Percentiles rank a stretch among this genome's conserved stretches.
phyloP scores from a whole-genome alignment of 768 basidiomycete genomes.

The Termitomyces heimii region DNA sequence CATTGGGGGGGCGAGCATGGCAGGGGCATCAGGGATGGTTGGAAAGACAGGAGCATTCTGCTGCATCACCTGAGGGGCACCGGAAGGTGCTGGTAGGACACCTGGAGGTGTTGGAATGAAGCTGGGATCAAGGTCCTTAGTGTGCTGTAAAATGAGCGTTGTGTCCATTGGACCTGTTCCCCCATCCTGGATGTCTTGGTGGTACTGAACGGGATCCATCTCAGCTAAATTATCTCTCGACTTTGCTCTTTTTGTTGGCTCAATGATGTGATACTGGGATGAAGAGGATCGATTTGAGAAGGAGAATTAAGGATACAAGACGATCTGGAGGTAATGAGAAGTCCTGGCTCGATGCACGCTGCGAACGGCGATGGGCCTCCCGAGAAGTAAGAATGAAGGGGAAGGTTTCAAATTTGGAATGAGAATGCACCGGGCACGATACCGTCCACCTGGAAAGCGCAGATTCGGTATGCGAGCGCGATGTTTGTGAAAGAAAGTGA shows the following conservation, averaged over 20 bases:
- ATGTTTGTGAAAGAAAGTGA: neutral
- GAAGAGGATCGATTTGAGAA: conserved; percentile 19
- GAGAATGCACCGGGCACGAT: conserved; percentile 2
- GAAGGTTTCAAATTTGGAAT: conserved; percentile 1
- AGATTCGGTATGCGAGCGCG: neutral
- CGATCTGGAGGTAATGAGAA: conserved; percentile 13
- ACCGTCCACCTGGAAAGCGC: neutral
- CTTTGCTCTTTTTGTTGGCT: conserved; percentile 6
- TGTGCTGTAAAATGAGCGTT: conserved; percentile 22
- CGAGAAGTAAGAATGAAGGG: conserved; percentile 9
- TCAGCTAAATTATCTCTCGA: conserved; percentile 4
- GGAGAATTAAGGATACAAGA: conserved; percentile 12
- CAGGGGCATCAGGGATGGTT: conserved; percentile 21
- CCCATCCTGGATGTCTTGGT: conserved; percentile 23
- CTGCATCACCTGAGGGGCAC: conserved; percentile 23
- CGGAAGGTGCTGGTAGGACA: conserved; percentile 14
- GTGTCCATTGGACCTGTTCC: conserved; percentile 30
- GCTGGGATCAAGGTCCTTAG: conserved; percentile 18
- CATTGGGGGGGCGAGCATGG: conserved; percentile 22
- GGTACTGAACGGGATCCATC: conserved; percentile 23
- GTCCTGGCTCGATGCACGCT: conserved; percentile 7
- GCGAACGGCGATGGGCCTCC: conserved; percentile 6
- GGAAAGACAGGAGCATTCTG: conserved; percentile 28
- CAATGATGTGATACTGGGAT: conserved; percentile 14
- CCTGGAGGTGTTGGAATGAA: conserved; percentile 16